These are phyloP conservation scores for Fabrea salina DNA, from an alignment of 169 alveolate genomes.

Conservation along the genomic window DNA sequence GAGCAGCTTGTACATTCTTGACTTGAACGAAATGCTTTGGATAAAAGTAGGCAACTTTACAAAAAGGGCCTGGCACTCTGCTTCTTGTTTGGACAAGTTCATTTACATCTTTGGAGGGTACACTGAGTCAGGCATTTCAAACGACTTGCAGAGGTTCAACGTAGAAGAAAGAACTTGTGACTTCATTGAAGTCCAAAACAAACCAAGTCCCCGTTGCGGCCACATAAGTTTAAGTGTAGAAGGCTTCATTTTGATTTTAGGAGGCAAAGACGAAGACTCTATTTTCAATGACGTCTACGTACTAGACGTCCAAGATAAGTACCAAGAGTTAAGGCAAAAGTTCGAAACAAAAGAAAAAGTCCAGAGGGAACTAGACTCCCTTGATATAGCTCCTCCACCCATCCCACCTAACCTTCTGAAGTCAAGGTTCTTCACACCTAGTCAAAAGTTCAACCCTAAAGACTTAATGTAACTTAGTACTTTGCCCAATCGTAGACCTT, in stretches of 20 bases:
- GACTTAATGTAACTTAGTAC: too few relatives aligned
- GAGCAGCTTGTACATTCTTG: background rate
- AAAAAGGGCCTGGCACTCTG: conserved; percentile 34
- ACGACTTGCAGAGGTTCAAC: background rate
- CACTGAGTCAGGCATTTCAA: background rate
- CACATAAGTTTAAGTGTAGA: background rate
- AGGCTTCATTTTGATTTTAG: conserved; percentile 2
- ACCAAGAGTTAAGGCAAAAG: background rate
- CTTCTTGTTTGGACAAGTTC: background rate
- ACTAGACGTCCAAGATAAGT: background rate
- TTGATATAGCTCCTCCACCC: background rate
- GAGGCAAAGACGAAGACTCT: background rate
- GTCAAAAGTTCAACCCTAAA: background rate
- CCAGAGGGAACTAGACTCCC: background rate
- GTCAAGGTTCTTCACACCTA: background rate
- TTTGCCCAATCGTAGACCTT: too few relatives aligned
- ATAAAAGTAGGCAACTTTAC: background rate
- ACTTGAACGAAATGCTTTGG: conserved; percentile 11
- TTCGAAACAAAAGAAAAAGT: background rate
- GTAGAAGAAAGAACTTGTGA: background rate
- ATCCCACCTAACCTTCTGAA: background rate
- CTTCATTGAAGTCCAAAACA: background rate
- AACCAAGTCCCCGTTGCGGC: background rate
- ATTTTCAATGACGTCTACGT: background rate
- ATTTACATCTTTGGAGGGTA: conserved; percentile 26